These are phyloP conservation scores for Samsoniella hepiali DNA, from an alignment of 2,329 filamentous ascomycete species.

Conservation along the genomic window DNA sequence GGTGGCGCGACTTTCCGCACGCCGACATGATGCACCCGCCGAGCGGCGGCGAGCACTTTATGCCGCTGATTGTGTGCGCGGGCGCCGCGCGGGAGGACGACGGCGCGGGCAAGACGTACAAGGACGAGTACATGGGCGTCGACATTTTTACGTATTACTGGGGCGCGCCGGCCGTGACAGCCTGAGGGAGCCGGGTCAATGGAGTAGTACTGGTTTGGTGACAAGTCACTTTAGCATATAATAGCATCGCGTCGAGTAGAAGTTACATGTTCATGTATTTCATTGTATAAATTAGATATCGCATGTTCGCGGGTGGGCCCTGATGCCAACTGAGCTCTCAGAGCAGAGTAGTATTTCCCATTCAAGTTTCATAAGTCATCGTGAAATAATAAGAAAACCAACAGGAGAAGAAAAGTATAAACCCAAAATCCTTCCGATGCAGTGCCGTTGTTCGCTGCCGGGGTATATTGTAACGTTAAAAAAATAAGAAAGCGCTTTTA, in stretches of 20 bases:
- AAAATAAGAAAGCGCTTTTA: neutral
- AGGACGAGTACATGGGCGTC: conserved; percentile 47
- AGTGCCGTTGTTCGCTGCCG: conserved; percentile 19
- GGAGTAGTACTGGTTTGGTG: neutral
- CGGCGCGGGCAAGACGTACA: conserved; percentile 42
- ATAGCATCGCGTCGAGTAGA: neutral
- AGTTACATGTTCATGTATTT: conserved; percentile 1
- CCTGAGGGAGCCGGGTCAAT: conserved; percentile 3
- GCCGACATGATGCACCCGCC: conserved; percentile 53
- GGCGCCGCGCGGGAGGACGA: conserved; percentile 42
- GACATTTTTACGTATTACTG: conserved; percentile 57
- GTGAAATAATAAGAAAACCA: neutral
- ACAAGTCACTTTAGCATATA: neutral
- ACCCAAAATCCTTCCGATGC: conserved; percentile 8
- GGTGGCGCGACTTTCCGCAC: conserved; percentile 47
- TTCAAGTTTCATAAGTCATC: conserved; percentile 2
- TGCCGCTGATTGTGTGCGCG: conserved; percentile 56
- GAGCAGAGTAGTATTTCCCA: neutral
- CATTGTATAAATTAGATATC: neutral
- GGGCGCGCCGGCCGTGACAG: conserved; percentile 31
- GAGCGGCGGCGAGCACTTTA: conserved; percentile 54
- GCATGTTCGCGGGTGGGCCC: neutral
- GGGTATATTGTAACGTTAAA: conserved; percentile 14
- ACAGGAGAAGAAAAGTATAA: neutral
- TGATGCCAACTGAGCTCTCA: neutral